Conservation (phyloP, 495 filamentous ascomycete genomes). For the Cercophora newfieldiana region DNA sequence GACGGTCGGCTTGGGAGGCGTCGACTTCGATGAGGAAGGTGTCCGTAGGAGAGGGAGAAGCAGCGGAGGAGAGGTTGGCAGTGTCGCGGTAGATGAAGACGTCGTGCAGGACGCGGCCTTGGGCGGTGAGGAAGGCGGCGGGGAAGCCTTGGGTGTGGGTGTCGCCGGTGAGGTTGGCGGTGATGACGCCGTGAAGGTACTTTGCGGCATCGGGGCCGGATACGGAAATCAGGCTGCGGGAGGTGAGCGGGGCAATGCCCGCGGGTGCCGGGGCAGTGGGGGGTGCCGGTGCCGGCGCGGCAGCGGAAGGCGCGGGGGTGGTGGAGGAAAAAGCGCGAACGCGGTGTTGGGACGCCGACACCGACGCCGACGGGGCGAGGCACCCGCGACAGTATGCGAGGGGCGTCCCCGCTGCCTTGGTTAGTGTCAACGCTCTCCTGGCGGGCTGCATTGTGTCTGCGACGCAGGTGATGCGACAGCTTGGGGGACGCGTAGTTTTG, state of each 20-base stretch:
- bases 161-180: slow-evolving; percentile 60
- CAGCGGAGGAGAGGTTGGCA: slow-evolving; percentile 22
- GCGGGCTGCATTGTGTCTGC: background rate
- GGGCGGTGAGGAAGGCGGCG: slow-evolving; percentile 79
- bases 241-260: slow-evolving; percentile 57
- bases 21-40: slow-evolving; percentile 82
- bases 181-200: slow-evolving; percentile 86
- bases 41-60: slow-evolving; percentile 44
- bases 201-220: slow-evolving; percentile 74
- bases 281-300: slow-evolving; percentile 13
- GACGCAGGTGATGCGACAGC: background rate
- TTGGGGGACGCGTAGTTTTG: background rate
- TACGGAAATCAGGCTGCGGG: slow-evolving; percentile 75
- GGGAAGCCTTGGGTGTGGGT: slow-evolving; percentile 60
- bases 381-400: background rate
- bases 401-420: background rate
- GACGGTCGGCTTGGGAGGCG: slow-evolving; percentile 55
- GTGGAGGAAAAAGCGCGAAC: too few species aligned
- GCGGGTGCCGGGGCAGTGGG: slow-evolving; percentile 40
- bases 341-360: too few species aligned
- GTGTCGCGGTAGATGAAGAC: slow-evolving; percentile 78
- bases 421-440: background rate
- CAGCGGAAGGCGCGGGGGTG: slow-evolving; percentile 15
- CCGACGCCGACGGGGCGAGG: background rate
- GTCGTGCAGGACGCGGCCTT: slow-evolving; percentile 81